Evolutionary conservation across 371 early-diverging fungal species (phyloP), one percentile per base, ranked within the genome.

Genomic region (Mortierella sp.): DNA sequence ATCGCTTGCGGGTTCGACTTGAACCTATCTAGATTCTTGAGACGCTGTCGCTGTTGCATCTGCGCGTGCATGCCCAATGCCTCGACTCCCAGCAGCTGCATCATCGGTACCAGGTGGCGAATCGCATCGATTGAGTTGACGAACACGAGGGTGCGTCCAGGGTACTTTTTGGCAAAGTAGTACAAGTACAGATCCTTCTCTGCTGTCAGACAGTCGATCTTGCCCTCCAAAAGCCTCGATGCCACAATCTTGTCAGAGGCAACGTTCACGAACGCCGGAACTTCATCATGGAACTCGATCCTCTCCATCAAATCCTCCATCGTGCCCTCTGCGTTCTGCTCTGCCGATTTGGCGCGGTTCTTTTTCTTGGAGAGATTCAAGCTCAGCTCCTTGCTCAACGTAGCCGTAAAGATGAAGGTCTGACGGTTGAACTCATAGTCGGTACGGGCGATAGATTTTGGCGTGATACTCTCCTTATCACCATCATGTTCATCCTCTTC

Each of bases 371-470:
- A 82, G 17, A 84, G 72, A 50, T 86, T 80, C 65, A 87, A 81
- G 39, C 86, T 84, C 32, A 90, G 75, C 59, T 92, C 89, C 49
- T 92, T 89, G 50, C 89, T 82, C 50, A 98, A 67, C 0, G 99
- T 99, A 14, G 99, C 99, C 6, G 98, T 98, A 73, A 96, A 99
- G 50, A 99, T 88, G 66, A 98, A 92, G 0, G 95, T 98, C 69
- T 97, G 97, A 39, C 94, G 90, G 54, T 70, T 43, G 15, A 37
- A 50, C 21, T 60, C 50, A 32, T 48, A 59, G 48, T 78, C 72
- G 1, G 59, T 65, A 55, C 50, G 51, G 11, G 60, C 70, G 24
- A 65, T 65, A 19, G 64, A 61, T 19, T 34, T 69, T 30, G 58
- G 34, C 31, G 31, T 57, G 24, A 59, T 12, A 12, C 50, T 19